Percentiles rank a stretch among this genome's conserved stretches.
phyloP scores from a whole-genome alignment of 2,329 filamentous ascomycete genomes.

The Penicillium janthinellum region DNA sequence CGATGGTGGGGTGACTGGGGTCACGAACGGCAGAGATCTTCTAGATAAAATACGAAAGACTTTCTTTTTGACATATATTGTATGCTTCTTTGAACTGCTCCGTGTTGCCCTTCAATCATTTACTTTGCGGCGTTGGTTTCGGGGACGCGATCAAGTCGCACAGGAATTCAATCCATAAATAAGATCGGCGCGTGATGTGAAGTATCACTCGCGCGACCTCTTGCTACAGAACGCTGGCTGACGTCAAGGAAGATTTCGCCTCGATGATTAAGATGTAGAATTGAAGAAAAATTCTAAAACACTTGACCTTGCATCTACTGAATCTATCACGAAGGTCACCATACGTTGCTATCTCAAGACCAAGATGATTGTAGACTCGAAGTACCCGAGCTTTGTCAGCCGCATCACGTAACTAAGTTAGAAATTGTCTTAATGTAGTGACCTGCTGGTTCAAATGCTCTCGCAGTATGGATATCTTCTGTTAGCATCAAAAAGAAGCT shows the following conservation, averaged over 20 bases:
- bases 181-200: not conserved
- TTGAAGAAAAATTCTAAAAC: too few species aligned
- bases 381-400: not conserved
- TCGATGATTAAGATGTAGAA: not conserved
- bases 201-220: not conserved
- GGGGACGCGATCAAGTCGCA: slow-evolving; percentile 1
- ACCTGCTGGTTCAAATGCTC: too few species aligned
- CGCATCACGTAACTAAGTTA: not conserved
- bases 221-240: not conserved
- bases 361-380: not conserved
- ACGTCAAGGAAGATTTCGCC: not conserved
- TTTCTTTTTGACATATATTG: not conserved
- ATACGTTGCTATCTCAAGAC: too few species aligned
- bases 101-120: not conserved
- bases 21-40: not conserved
- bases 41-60: too few species aligned
- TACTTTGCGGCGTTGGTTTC: not conserved
- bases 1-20: not conserved
- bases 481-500: too few species aligned
- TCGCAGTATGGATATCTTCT: too few species aligned
- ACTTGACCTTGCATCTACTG: too few species aligned
- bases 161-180: not conserved
- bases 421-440: too few species aligned
- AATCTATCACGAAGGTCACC: too few species aligned
- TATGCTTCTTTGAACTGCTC: not conserved